Base-by-base conservation (phyloP, 106 monocot genomes). In the Acorus gramineus region DNA sequence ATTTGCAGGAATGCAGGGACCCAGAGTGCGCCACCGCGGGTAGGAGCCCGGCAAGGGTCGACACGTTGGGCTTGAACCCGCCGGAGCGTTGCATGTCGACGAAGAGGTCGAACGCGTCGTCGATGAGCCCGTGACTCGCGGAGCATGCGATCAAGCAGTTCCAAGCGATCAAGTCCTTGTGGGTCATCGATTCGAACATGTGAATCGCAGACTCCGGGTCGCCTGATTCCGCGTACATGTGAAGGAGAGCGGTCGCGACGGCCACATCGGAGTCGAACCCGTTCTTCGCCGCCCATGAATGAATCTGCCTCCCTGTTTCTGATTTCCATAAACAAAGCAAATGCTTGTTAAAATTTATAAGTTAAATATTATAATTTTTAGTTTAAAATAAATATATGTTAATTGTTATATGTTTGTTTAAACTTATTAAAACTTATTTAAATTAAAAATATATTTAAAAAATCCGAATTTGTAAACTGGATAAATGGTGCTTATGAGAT, bases 1-100 rank as follows among this genome's bases (percentile, higher is more conserved):
- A 74, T 61, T 74, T 74, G 5, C 60, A 58, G 8, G 55, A 8
- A 28, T 74, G 52, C 4, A 67, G 54, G 10, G 11, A 42, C 14
- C 67, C 67, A 47, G 42, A 61, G 9, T 61, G 49, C 2, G 67
- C 74, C 8, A 68, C 53, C 28, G 74, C 66, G 2, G 74, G 74
- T 43, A 74, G 74, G 55, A 74, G 52, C 6, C 74, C 62, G 2
- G 67, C 67, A 11, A 74, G 61, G 74, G 48, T 74, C n/a, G 67
- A 67, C 42, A 54, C 67, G 53, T 67, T 68, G 9, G 74, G 74
- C 61, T 74, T 74, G 48, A 74, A 11, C 28, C 28, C 1, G 8
- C 60, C 52, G 7, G 11, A 47, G 9, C 48, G 48, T 42, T 67
- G 66, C 74, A 68, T 74, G 49, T 55, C 53, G 9, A 62, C 43